A percentile compares a stretch with the other conserved stretches of the same genome.
These are phyloP conservation scores for Tolypocladium inflatum DNA, from an alignment of 2,329 filamentous ascomycete genomes.

Conservation along the genomic window DNA sequence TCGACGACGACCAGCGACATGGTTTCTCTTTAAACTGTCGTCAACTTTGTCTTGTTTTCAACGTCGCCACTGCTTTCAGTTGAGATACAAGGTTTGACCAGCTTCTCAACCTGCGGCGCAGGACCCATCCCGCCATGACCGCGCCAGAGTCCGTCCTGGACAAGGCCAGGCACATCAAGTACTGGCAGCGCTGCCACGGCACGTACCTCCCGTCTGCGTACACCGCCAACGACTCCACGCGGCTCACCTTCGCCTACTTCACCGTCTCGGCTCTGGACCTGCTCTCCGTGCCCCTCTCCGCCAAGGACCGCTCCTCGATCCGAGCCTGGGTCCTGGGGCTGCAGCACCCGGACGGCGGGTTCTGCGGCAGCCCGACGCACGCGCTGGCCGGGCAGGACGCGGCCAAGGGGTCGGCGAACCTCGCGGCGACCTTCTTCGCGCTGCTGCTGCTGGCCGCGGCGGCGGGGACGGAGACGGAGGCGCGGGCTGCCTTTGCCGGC, in stretches of 20 bases:
- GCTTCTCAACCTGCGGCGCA: too few relatives aligned
- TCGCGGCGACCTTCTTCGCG: constrained; percentile 86
- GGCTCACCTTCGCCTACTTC: constrained; percentile 85
- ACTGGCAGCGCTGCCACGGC: constrained; percentile 85
- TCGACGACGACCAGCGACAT: too few relatives aligned
- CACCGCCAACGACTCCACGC: constrained; percentile 80
- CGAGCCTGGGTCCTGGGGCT: constrained; percentile 77
- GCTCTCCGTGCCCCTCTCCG: constrained; percentile 51
- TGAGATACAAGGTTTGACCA: too few relatives aligned
- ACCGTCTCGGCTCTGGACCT: constrained; percentile 78
- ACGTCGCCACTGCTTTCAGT: too few relatives aligned
- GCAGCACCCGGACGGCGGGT: constrained; percentile 80
- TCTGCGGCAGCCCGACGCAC: constrained; percentile 75
- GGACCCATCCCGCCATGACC: not conserved
- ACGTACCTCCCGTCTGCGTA: constrained; percentile 74
- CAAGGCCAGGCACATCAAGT: constrained; percentile 67
- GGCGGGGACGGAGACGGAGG: constrained; percentile 28
- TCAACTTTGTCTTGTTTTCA: not conserved
- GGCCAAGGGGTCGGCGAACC: constrained; percentile 48
- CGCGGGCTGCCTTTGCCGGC: constrained; percentile 40
- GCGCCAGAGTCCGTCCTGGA: constrained; percentile 30
- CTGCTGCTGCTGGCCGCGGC: constrained; percentile 58
- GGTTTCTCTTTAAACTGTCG: not conserved
- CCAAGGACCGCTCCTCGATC: constrained; percentile 33
- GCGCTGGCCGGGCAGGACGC: constrained; percentile 27